phyloP scores from a whole-genome alignment of 495 filamentous ascomycete species.

The Neurospora sublineolata region DNA sequence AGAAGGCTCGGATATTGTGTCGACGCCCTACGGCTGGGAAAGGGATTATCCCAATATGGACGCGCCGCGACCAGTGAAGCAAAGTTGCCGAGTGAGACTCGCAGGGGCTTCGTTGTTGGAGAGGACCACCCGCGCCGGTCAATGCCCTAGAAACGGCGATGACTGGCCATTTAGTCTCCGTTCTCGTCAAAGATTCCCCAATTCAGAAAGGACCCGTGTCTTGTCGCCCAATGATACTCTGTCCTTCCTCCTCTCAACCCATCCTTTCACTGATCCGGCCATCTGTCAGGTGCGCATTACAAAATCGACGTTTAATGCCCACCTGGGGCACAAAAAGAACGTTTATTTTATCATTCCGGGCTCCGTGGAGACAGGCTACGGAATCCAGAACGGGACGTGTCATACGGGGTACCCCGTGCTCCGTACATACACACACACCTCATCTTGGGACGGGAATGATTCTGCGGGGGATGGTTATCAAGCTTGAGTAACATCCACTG shows the following conservation, averaged over 20 bases:
- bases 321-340: background rate
- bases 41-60: background rate
- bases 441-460: constrained; percentile 5
- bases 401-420: background rate
- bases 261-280: background rate
- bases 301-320: background rate
- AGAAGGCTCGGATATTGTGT: background rate
- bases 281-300: background rate
- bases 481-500: constrained; percentile 7
- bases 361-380: background rate
- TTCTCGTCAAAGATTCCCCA: constrained; percentile 28
- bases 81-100: constrained; percentile 1
- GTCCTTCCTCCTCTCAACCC: background rate
- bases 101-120: background rate
- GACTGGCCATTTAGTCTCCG: constrained; percentile 9
- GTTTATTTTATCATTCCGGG: background rate
- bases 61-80: background rate
- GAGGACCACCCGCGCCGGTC: background rate
- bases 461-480: constrained; percentile 5
- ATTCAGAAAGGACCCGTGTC: constrained; percentile 17
- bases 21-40: background rate
- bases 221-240: background rate
- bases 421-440: constrained; percentile 1
- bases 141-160: background rate
- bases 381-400: background rate